Conservation (phyloP, 495 filamentous ascomycete genomes). For the Entonaema liquescens region DNA sequence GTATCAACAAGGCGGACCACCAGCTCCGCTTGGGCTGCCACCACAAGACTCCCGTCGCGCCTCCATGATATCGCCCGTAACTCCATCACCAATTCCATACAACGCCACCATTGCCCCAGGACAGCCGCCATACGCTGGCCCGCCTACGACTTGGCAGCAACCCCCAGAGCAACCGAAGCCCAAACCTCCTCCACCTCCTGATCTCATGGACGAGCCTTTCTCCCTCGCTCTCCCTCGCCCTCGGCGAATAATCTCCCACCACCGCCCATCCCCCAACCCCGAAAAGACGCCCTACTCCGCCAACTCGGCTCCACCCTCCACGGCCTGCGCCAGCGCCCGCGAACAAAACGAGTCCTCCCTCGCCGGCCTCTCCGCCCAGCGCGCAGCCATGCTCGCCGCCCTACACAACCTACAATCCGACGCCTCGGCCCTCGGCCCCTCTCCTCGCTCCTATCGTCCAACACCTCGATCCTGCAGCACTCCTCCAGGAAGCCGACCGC, state of each 20-base stretch:
- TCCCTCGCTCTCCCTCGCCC: constrained; percentile 70
- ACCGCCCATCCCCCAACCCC: constrained; percentile 93
- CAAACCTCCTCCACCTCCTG: constrained; percentile 66
- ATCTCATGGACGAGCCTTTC: constrained; percentile 74
- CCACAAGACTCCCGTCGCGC: constrained; percentile 43
- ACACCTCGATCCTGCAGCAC: constrained; percentile 79
- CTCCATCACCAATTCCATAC: constrained; percentile 37
- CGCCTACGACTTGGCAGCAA: constrained; percentile 40
- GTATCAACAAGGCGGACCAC: constrained; percentile 36
- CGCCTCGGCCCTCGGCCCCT: constrained; percentile 70
- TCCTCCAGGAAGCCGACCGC: constrained; percentile 80
- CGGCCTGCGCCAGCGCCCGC: constrained; percentile 69
- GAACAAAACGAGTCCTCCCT: constrained; percentile 74
- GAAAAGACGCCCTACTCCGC: constrained; percentile 90
- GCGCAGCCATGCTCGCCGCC: constrained; percentile 74
- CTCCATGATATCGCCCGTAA: constrained; percentile 40
- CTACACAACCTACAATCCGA: constrained; percentile 74
- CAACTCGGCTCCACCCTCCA: constrained; percentile 76
- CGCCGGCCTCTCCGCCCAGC: constrained; percentile 79
- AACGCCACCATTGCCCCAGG: constrained; percentile 29
- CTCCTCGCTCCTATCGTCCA: constrained; percentile 74
- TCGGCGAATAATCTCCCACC: constrained; percentile 54
- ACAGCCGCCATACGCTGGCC: constrained; percentile 32
- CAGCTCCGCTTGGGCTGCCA: constrained; percentile 29
- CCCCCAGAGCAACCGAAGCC: constrained; percentile 42